Base-by-base conservation (phyloP, 1,139 yeast genomes). In the Candida buenavistaensis region DNA sequence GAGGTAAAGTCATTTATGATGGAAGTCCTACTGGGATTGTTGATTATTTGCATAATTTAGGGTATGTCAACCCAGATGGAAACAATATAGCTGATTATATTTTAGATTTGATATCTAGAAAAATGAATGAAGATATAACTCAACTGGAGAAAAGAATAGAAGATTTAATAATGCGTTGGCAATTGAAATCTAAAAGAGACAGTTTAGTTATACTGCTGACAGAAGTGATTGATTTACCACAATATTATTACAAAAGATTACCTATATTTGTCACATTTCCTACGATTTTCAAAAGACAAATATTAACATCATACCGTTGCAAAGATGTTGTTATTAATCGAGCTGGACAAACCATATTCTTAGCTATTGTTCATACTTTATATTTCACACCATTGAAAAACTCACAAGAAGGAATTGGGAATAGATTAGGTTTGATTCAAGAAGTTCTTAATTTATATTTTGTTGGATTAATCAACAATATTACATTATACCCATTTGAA, bases 391-490 rank as follows among this genome's bases (percentile, higher is more conserved):
- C 95, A 3, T 57, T 87, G 36, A 74, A 68, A 39, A 65, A 79
- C 42, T 64, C 70, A 28, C 74, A 72, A 39, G 70, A 75, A 9
- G 85, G 94, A 21, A 70, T 85, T 6, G 53, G 51, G 37, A 78
- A 86, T 54, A 65, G 95, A 43, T 61, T 88, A 13, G 96, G 96
- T 3, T 61, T 86, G 33, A 72, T 82, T 6, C 96, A 87, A 56
- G 88, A 85, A 51, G 73, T 82, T 3, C 67, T 83, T 14, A 79
- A 88, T 17, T 57, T 87, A 33, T 87, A 83, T 51, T 88, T 80
- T 54, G 80, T 82, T 33, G 96, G 96, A 1, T 78, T 87, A 70
- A 68, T 87, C 32, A 84, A 83, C 48, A 87, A 86, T 50, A 64
- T 86, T 50, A 75, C 92, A 2, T 69, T 83, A 8, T 88, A 82